Percentiles rank a stretch among this genome's conserved stretches.
Evolutionary conservation across 495 filamentous ascomycete species (phyloP).

Genomic region (Filosporella fistucella): DNA sequence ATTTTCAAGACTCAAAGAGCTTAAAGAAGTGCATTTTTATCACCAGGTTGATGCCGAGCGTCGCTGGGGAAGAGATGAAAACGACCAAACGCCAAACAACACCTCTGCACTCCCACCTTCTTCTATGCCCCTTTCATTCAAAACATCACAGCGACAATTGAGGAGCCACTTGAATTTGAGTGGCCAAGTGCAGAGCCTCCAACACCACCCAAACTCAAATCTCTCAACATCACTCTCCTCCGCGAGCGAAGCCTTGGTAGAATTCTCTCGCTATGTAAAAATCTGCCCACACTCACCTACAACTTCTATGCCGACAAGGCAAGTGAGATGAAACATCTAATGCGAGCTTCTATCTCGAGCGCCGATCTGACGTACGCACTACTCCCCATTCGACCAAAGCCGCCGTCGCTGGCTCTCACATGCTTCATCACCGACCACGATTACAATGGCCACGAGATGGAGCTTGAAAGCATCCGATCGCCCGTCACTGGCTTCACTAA

Average conservation of each 20-base stretch:
- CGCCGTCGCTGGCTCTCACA: neutral
- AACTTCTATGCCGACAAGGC: neutral
- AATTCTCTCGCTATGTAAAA: neutral
- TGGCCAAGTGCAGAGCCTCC: neutral
- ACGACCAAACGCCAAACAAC: neutral
- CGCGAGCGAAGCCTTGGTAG: neutral
- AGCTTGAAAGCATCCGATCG: neutral
- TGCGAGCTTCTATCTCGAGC: neutral
- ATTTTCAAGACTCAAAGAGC: neutral
- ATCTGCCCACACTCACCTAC: neutral
- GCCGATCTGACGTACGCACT: neutral
- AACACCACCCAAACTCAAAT: neutral
- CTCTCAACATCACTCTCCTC: constrained; percentile 1
- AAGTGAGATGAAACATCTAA: neutral
- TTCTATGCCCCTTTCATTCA: neutral
- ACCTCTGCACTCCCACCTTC: neutral
- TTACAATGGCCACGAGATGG: neutral
- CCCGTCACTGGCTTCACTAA: neutral
- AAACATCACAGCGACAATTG: neutral
- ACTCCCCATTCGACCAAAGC: neutral
- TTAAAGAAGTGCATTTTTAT: neutral
- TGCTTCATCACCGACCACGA: neutral
- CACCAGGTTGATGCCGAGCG: neutral
- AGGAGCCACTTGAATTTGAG: neutral
- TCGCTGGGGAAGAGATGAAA: neutral